phyloP scores from a whole-genome alignment of 768 basidiomycete genomes.

The Termitomyces sp. region DNA sequence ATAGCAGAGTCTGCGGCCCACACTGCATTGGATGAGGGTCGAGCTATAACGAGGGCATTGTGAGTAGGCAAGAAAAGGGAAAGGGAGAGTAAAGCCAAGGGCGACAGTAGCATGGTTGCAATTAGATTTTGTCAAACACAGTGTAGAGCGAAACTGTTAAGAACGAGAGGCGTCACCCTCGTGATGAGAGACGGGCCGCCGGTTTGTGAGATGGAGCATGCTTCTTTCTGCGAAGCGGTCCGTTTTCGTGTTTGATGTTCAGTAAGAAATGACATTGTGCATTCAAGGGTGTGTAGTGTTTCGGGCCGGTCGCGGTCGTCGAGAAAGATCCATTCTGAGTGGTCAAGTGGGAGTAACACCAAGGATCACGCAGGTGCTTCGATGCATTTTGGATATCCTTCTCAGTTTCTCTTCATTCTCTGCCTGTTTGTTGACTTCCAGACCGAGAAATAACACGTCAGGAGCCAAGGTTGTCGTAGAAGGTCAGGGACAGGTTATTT shows the following conservation, averaged over 20 bases:
- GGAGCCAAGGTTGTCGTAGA: no score
- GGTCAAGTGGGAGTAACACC: no score
- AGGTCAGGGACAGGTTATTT: no score
- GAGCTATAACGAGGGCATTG: slow-evolving; percentile 14
- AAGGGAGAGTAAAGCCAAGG: not conserved
- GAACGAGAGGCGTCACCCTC: not conserved
- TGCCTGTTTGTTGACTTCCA: no score
- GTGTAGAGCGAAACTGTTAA: not conserved
- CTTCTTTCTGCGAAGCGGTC: slow-evolving; percentile 5
- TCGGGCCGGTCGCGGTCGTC: not conserved
- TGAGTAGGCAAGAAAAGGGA: not conserved
- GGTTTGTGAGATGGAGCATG: not conserved
- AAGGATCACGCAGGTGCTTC: no score
- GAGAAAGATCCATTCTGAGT: no score
- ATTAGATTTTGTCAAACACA: not conserved
- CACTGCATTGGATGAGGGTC: slow-evolving; percentile 32
- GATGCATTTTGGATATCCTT: no score
- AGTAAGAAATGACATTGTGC: not conserved
- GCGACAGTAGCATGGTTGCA: not conserved
- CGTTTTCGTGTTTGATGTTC: not conserved
- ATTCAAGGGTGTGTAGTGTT: not conserved
- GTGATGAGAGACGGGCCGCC: slow-evolving; percentile 11
- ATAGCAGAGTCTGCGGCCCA: slow-evolving; percentile 45
- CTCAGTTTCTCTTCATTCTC: no score
- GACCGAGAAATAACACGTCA: no score